Conservation (phyloP, 202 grass and related monocot genomes). For the Brachypodium distachyon region DNA sequence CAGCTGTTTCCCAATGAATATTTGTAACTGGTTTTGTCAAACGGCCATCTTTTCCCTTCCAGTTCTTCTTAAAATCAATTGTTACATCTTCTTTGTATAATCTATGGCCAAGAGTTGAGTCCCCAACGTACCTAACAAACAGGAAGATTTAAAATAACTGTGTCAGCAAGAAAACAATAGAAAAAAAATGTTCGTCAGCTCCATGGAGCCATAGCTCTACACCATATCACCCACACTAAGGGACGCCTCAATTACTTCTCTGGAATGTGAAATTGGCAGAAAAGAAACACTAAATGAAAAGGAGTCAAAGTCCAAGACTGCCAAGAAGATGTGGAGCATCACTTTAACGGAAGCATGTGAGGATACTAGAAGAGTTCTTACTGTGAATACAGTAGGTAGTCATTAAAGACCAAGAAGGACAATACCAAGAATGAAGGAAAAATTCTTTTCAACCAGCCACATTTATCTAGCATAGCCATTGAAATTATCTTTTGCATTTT, state of each 20-base stretch:
- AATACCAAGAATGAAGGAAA: not conserved
- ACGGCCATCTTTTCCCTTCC: slow-evolving; percentile 47
- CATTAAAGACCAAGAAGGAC: not conserved
- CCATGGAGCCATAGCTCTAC: too few relatives aligned
- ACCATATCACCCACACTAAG: too few relatives aligned
- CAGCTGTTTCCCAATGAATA: slow-evolving; percentile 68
- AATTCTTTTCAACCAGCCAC: not conserved
- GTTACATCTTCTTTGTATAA: slow-evolving; percentile 69
- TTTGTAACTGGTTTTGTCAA: slow-evolving; percentile 47
- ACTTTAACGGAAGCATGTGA: not conserved
- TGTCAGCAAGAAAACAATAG: not conserved
- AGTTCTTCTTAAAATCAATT: slow-evolving; percentile 41
- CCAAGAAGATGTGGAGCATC: not conserved
- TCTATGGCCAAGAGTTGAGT: slow-evolving; percentile 74
- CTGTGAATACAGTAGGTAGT: not conserved
- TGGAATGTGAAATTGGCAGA: slow-evolving; percentile 1
- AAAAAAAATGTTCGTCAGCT: too few relatives aligned
- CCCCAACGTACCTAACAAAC: slow-evolving; percentile 68
- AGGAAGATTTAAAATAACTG: slow-evolving; percentile 12
- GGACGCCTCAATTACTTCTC: not conserved
- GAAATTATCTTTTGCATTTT: slow-evolving; percentile 4
- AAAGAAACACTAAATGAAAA: slow-evolving; percentile 5
- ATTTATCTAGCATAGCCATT: not conserved
- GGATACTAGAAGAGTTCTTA: not conserved
- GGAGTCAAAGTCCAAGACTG: not conserved